Evolutionary conservation across 768 basidiomycete species (phyloP), one percentile per base, ranked within the genome.

Genomic region (Dioszegia aurantiaca): DNA sequence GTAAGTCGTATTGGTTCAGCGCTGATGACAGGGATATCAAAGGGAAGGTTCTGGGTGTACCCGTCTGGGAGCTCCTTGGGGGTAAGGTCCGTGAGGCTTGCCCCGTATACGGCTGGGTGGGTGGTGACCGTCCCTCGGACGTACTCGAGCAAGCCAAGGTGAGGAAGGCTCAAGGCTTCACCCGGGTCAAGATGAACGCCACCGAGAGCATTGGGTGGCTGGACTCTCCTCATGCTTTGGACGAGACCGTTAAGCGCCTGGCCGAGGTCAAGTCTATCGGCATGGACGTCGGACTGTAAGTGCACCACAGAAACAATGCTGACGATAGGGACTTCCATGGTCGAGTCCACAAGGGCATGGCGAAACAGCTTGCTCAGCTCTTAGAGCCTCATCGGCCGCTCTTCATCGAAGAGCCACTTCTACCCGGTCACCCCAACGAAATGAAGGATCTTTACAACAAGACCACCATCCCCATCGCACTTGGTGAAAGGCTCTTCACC

Each of bases 1-100:
- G 51, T 62, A 41, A 40, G 52, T 51, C n/a, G 14, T 1, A 41
- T 8, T n/a, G 19, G 30, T 16, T 36, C n/a, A n/a, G 83, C 70
- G 86, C 87, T 59, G 84, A 84, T 2, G 77, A 87, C 1, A 82
- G 87, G 87, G 87, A 87, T 66, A 85, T 88, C 76, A 87, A 87
- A 63, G 87, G 87, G n/a, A 87, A 86, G 76, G 84, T 83, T 31
- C 80, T 87, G 1, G 85, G 85, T 31, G 86, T 84, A 0, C 78
- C 78, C 1, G 76, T 86, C 1, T 86, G 83, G 81, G 81, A 86
- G 72, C 78, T 88, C 0, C 80, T 87, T 5, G 87, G 86, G 8
- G 87, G 86, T 4, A 84, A 83, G 69, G 84, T 87, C 19, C 81
- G 86, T 47, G 82, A 85, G 65, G 77, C 79, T 28, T 76, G 63